Conservation (phyloP, 768 basidiomycete genomes). For the Serendipita indica region DNA sequence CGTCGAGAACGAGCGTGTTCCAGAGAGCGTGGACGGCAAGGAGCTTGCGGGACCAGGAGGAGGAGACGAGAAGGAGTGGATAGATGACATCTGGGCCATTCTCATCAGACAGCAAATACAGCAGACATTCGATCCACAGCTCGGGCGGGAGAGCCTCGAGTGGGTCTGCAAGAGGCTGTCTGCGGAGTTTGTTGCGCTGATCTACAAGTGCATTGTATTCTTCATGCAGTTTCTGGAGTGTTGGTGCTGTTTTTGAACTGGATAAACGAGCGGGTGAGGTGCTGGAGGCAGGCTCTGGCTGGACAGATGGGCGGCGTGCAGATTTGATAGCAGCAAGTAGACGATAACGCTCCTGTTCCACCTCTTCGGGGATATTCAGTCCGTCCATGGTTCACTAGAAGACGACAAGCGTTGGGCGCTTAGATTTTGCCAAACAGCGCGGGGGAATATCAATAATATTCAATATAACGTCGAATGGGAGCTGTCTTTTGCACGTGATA, state of each 20-base stretch:
- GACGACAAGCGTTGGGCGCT: too few relatives aligned
- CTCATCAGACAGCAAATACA: background rate
- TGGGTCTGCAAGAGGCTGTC: background rate
- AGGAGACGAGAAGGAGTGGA: background rate
- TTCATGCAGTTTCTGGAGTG: background rate
- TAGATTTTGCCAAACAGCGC: too few relatives aligned
- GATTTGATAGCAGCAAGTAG: background rate
- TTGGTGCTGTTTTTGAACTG: background rate
- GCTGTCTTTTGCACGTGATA: too few relatives aligned
- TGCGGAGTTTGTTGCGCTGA: background rate
- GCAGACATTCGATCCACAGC: slow-evolving; percentile 3
- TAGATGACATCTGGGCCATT: background rate
- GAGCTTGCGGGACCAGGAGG: background rate
- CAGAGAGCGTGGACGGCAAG: background rate
- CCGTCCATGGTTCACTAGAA: too few relatives aligned
- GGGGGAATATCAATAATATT: too few relatives aligned
- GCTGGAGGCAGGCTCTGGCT: background rate
- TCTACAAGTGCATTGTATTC: background rate
- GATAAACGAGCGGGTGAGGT: background rate
- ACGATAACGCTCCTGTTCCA: background rate
- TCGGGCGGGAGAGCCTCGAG: background rate
- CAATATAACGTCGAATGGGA: too few relatives aligned
- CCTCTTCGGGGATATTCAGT: too few relatives aligned
- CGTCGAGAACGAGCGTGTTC: background rate
- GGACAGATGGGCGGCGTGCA: background rate